A percentile compares a stretch with the other conserved stretches of the same genome.
These are phyloP conservation scores for Chytriomyces sp. DNA, from an alignment of 192 early-diverging fungal species.

Conservation along the genomic window DNA sequence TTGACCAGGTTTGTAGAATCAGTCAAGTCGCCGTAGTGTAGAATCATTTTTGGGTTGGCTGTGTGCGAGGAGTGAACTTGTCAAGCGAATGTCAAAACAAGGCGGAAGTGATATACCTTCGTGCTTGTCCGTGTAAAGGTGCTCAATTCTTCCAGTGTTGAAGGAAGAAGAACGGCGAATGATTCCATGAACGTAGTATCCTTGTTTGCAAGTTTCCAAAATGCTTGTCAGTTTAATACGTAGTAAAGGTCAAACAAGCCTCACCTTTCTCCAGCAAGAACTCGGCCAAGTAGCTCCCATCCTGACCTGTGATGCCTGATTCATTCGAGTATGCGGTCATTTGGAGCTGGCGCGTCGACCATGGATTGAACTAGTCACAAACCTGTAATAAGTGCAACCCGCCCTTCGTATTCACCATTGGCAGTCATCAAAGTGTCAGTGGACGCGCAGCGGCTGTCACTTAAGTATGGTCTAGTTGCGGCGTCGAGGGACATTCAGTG, in stretches of 20 bases:
- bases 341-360: no score
- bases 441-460: neutral
- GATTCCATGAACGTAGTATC: conserved; percentile 77
- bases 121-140: conserved; percentile 75
- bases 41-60: conserved; percentile 60
- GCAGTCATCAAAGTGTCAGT: neutral
- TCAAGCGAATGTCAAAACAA: neutral
- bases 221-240: neutral
- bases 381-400: neutral
- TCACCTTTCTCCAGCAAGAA: conserved; percentile 69
- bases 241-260: neutral
- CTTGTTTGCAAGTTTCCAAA: conserved; percentile 8
- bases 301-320: conserved; percentile 80
- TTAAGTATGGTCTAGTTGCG: no score
- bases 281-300: conserved; percentile 78
- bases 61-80: neutral
- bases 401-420: neutral
- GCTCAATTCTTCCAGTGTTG: conserved; percentile 80
- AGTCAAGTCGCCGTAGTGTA: conserved; percentile 80
- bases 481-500: neutral
- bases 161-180: conserved; percentile 83
- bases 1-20: conserved; percentile 76
- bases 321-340: no score
- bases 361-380: neutral
- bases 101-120: neutral